Evolutionary conservation across 192 early-diverging fungal species (phyloP).

Genomic region (Gamsiella multidivaricata): DNA sequence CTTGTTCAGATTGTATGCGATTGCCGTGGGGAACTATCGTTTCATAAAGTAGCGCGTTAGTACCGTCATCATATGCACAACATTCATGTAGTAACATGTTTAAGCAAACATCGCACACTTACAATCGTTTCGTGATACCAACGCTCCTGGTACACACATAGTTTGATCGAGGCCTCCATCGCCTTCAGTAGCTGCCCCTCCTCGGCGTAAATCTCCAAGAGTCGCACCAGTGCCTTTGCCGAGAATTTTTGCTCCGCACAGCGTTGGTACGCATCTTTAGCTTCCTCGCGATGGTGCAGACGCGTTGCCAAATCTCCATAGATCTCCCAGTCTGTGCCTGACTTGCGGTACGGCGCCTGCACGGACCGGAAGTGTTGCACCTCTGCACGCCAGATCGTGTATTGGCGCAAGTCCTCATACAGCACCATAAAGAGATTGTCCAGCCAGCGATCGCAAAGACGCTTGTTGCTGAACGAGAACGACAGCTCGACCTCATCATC

Average conservation of each 20-base stretch:
- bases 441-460: conserved; percentile 99
- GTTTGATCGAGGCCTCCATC: conserved; percentile 82
- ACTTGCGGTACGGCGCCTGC: conserved; percentile 88
- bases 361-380: conserved; percentile 79
- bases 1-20: conserved; percentile 86
- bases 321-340: conserved; percentile 97
- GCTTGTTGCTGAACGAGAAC: conserved; percentile 92
- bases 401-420: conserved; percentile 94
- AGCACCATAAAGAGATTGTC: conserved; percentile 99
- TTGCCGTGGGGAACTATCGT: conserved; percentile 85
- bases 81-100: no score
- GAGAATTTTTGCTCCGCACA: conserved; percentile 93
- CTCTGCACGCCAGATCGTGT: conserved; percentile 93
- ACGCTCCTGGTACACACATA: conserved; percentile 88
- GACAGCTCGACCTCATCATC: conserved; percentile 59
- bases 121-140: conserved; percentile 92
- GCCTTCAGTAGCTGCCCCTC: conserved; percentile 86
- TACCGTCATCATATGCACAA: neutral
- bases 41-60: neutral
- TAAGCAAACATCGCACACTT: no score
- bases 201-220: conserved; percentile 83
- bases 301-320: conserved; percentile 93
- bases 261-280: conserved; percentile 90
- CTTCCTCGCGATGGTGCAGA: conserved; percentile 88
- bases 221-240: conserved; percentile 86